A percentile compares a stretch with the other conserved stretches of the same genome.
These are phyloP conservation scores for Fusarium ambrosium DNA, from an alignment of 2,329 filamentous ascomycete species.

Conservation along the genomic window DNA sequence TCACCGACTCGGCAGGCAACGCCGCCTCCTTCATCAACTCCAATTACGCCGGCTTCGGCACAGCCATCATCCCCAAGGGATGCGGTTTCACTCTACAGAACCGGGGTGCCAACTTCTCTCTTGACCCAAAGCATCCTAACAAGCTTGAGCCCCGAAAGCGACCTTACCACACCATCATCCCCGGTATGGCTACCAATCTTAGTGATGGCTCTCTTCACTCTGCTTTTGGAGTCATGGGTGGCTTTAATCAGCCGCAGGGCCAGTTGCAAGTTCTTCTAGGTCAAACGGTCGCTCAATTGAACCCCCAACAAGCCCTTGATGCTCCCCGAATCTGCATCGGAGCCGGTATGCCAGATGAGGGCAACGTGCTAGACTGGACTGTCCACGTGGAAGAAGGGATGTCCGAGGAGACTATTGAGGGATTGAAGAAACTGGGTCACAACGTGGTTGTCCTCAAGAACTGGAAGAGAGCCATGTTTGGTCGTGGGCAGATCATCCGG, in stretches of 20 bases:
- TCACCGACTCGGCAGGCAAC: constrained; percentile 85
- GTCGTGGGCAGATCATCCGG: constrained; percentile 87
- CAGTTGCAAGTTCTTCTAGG: constrained; percentile 94
- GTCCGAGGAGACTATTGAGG: constrained; percentile 73
- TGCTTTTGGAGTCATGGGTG: constrained; percentile 97
- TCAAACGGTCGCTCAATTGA: constrained; percentile 84
- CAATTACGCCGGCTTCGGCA: constrained; percentile 92
- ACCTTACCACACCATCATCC: constrained; percentile 98
- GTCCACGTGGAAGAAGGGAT: constrained; percentile 91
- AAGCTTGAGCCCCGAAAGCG: constrained; percentile 83
- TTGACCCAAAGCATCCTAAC: constrained; percentile 82
- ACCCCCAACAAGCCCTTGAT: constrained; percentile 90
- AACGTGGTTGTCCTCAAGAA: constrained; percentile 77
- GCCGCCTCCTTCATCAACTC: constrained; percentile 97
- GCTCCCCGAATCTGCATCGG: constrained; percentile 92
- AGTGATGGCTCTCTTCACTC: constrained; percentile 81
- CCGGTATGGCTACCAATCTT: constrained; percentile 86
- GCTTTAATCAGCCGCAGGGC: constrained; percentile 98
- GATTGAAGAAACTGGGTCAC: constrained; percentile 79
- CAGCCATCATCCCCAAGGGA: constrained; percentile 83
- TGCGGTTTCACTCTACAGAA: constrained; percentile 97
- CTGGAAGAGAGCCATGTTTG: constrained; percentile 78
- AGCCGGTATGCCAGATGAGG: constrained; percentile 75
- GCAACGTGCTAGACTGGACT: constrained; percentile 69
- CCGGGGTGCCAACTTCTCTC: constrained; percentile 87